These are phyloP conservation scores for Alternaria ventricosa DNA, from an alignment of 2,329 filamentous ascomycete species.

Conservation along the genomic window DNA sequence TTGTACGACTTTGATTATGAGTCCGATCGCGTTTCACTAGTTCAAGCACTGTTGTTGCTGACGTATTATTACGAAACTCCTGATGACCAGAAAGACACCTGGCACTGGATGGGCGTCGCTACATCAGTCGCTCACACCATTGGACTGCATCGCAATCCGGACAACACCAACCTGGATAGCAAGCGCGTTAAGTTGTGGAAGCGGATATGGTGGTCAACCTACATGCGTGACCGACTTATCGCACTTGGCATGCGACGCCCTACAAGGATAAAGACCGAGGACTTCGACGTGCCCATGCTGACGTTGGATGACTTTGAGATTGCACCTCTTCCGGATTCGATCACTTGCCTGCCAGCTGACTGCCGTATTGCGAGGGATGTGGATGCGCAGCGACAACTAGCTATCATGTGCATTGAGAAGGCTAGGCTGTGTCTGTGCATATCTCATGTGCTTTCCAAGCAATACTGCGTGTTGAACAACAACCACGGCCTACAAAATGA, in stretches of 20 bases:
- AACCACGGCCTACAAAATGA: conserved; percentile 75
- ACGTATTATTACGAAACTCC: conserved; percentile 98
- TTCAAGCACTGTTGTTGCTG: conserved; percentile 88
- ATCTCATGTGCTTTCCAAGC: conserved; percentile 85
- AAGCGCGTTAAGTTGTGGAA: conserved; percentile 86
- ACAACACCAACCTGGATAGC: conserved; percentile 74
- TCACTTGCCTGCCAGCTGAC: conserved; percentile 71
- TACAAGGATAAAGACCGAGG: conserved; percentile 89
- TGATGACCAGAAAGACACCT: conserved; percentile 96
- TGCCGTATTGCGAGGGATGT: conserved; percentile 75
- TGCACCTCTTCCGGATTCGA: conserved; percentile 68
- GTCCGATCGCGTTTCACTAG: conserved; percentile 83
- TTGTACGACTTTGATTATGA: conserved; percentile 97
- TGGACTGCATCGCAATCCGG: conserved; percentile 85
- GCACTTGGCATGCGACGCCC: conserved; percentile 92
- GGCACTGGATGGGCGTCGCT: conserved; percentile 98
- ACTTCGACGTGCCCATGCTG: conserved; percentile 93
- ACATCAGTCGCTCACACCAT: conserved; percentile 93
- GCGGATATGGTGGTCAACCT: conserved; percentile 97
- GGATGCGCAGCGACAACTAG: conserved; percentile 77
- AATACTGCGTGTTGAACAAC: conserved; percentile 89
- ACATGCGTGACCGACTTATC: conserved; percentile 91
- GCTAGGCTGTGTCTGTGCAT: conserved; percentile 89
- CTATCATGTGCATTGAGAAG: conserved; percentile 89
- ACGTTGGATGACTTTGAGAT: conserved; percentile 85